Conservation (phyloP, 768 basidiomycete genomes). For the Lactarius hatsudake region DNA sequence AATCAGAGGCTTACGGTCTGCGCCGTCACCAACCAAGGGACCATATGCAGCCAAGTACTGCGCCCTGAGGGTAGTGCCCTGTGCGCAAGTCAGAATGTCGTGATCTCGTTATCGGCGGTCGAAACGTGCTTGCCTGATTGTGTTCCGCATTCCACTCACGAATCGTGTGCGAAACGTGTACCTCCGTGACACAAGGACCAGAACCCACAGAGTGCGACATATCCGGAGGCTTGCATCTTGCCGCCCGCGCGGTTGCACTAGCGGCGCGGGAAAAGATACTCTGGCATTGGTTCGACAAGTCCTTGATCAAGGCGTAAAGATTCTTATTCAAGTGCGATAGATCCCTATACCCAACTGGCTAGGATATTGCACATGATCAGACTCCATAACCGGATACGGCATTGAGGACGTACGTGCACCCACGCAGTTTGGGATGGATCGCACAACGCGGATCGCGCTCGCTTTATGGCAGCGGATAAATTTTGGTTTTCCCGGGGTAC, state of each 20-base stretch:
- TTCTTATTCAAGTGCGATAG: slow-evolving; percentile 63
- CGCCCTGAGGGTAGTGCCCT: slow-evolving; percentile 13
- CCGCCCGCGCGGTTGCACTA: slow-evolving; percentile 61
- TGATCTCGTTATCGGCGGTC: slow-evolving; percentile 16
- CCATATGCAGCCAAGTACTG: slow-evolving; percentile 25
- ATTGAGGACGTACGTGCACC: slow-evolving; percentile 47
- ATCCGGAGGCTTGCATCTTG: slow-evolving; percentile 31
- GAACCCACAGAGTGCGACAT: slow-evolving; percentile 26
- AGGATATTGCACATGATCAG: slow-evolving; percentile 18
- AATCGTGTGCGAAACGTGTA: slow-evolving; percentile 25
- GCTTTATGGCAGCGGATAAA: slow-evolving; percentile 43
- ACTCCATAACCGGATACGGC: slow-evolving; percentile 12
- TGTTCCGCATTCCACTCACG: slow-evolving; percentile 24
- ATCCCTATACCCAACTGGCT: slow-evolving; percentile 51
- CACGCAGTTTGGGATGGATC: slow-evolving; percentile 48
- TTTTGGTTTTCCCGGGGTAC: slow-evolving; percentile 39
- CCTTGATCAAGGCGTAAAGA: slow-evolving; percentile 60
- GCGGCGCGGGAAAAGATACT: slow-evolving; percentile 61
- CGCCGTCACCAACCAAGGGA: slow-evolving; percentile 33
- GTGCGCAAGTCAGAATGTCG: slow-evolving; percentile 15
- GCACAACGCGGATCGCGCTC: slow-evolving; percentile 48
- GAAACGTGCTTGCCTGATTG: slow-evolving; percentile 27
- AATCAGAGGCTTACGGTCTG: slow-evolving; percentile 44
- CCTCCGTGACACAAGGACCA: slow-evolving; percentile 4
- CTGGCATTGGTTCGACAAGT: slow-evolving; percentile 59